phyloP scores from a whole-genome alignment of 1,284 basidiomycete species.

The Stereum hirsutum region DNA sequence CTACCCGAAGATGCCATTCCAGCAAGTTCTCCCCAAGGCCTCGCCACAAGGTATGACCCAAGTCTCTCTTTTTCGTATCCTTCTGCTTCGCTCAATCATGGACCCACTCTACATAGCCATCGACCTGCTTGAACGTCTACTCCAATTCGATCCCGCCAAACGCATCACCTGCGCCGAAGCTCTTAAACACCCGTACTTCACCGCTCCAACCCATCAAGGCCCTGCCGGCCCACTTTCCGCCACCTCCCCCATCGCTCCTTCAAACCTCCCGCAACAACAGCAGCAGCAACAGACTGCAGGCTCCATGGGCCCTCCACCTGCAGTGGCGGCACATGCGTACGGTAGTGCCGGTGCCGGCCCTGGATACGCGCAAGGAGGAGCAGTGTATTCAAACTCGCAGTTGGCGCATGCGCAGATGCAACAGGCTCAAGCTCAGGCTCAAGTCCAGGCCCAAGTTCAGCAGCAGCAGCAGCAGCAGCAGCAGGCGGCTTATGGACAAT shows the following conservation, averaged over 20 bases:
- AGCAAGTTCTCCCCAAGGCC: conserved; percentile 87
- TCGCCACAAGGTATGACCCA: conserved; percentile 66
- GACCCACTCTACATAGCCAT: conserved; percentile 72
- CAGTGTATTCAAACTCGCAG: conserved; percentile 24
- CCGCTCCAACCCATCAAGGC: conserved; percentile 31
- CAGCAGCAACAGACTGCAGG: too few relatives aligned
- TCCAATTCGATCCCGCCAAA: conserved; percentile 94
- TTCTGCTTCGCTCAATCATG: conserved; percentile 6
- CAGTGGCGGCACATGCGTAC: conserved; percentile 31
- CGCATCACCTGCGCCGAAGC: conserved; percentile 91
- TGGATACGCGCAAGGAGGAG: conserved; percentile 32
- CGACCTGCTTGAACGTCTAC: conserved; percentile 89
- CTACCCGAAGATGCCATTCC: conserved; percentile 87
- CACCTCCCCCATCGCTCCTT: conserved; percentile 59
- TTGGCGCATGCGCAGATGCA: conserved; percentile 21
- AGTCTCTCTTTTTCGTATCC: background rate
- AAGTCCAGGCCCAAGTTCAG: conserved; percentile 20
- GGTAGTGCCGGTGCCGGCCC: too few relatives aligned
- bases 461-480: conserved; percentile 12
- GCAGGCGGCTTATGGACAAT: conserved; percentile 14
- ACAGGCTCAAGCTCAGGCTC: conserved; percentile 17
- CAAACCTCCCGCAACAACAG: conserved; percentile 54
- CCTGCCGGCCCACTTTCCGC: conserved; percentile 18
- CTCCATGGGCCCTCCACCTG: too few relatives aligned
- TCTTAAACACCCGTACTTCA: conserved; percentile 91